A percentile compares a stretch with the other conserved stretches of the same genome.
Evolutionary conservation across 345 rosid genomes (phyloP).

Genomic region (Gossypium arboreum): DNA sequence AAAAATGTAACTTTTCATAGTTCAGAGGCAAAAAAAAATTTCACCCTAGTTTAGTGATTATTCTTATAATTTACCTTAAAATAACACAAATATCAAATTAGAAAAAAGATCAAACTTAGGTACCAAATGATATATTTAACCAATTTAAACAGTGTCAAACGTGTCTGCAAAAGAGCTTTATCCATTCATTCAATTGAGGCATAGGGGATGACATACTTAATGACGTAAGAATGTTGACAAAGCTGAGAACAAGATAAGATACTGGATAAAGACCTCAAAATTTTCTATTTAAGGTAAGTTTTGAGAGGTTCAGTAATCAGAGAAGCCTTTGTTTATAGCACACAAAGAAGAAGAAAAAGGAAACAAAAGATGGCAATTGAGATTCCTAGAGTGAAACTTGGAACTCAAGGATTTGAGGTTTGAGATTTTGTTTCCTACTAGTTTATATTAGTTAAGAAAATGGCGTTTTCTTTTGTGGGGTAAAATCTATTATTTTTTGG

Average conservation of each 20-base stretch:
- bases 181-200: neutral
- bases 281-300: neutral
- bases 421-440: neutral
- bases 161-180: too few relatives aligned
- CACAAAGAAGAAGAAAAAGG: neutral
- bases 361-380: neutral
- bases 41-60: rapidly evolving
- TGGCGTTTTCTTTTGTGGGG: neutral
- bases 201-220: too few relatives aligned
- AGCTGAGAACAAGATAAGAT: neutral
- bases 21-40: rapidly evolving
- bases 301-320: neutral
- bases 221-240: neutral
- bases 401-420: conserved; percentile 13
- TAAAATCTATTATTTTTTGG: too few relatives aligned
- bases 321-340: neutral
- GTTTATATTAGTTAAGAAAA: neutral
- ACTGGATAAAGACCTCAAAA: neutral
- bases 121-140: too few relatives aligned
- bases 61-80: too few relatives aligned
- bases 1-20: rapidly evolving
- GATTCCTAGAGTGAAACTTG: conserved; percentile 14
- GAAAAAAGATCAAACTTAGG: too few relatives aligned
- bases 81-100: too few relatives aligned
- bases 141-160: too few relatives aligned